phyloP scores from a whole-genome alignment of 257 asterid genomes.

The Capsicum chinense region DNA sequence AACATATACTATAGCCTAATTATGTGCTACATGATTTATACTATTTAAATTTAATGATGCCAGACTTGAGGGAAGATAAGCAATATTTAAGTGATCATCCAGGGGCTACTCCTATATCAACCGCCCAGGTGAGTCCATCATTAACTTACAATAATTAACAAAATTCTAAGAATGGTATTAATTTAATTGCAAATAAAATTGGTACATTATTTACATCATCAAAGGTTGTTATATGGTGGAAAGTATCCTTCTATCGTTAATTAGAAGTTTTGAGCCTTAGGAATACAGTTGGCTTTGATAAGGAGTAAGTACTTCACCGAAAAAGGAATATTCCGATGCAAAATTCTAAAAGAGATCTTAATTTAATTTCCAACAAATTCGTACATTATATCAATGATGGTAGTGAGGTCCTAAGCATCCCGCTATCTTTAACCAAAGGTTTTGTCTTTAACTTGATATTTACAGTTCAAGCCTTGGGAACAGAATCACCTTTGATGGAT shows the following conservation, averaged over 20 bases:
- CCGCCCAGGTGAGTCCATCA: constrained; percentile 55
- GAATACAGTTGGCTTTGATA: too few species aligned
- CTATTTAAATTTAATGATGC: not conserved
- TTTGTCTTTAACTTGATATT: too few species aligned
- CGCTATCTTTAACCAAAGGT: not conserved
- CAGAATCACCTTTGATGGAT: not conserved
- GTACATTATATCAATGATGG: not conserved
- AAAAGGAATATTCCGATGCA: too few species aligned
- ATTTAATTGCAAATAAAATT: not conserved
- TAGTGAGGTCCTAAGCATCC: not conserved
- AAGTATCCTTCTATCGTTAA: too few species aligned
- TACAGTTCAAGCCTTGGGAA: not conserved
- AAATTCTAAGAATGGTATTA: not conserved
- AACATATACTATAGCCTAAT: not conserved
- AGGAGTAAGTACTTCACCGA: too few species aligned
- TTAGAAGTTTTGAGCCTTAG: too few species aligned
- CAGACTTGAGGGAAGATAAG: constrained; percentile 84
- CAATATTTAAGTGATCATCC: constrained; percentile 78
- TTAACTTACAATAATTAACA: not conserved
- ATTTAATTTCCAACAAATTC: not conserved
- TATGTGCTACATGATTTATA: constrained; percentile 11
- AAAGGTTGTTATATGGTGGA: too few species aligned
- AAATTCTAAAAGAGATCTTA: not conserved
- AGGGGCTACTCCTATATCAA: constrained; percentile 65
- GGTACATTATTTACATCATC: not conserved